Evolutionary conservation across 495 filamentous ascomycete genomes (phyloP), one percentile per base, ranked within the genome.

Genomic region (Tuber magnatum): DNA sequence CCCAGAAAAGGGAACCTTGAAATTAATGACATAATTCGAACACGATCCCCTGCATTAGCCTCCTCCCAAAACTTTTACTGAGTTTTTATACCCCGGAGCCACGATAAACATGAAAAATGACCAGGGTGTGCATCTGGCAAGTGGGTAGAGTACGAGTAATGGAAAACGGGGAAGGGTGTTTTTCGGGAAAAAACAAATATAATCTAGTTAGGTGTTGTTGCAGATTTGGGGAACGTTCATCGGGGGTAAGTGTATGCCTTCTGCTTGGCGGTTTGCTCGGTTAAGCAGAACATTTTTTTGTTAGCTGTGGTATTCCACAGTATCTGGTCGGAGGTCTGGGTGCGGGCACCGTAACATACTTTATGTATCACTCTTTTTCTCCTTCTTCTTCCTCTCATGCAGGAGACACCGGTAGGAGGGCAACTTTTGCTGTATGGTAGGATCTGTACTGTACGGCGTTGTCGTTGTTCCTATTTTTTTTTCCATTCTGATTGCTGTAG

Each of bases 21-120:
- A n/a, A 20, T 65, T 32, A 14, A 35, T 35, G 28, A 35, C 56
- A 65, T 35, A 12, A 35, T 65, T 65, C 35, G 56, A 20, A 65
- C 28, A 65, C 56, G 56, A 65, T 65, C 56, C 56, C 56, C 28
- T 65, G 56, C 56, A 65, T 65, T 65, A 35, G 28, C 28, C 56
- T 65, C 28, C 56, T 9, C 28, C 56, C 56, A 14, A 65, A 65
- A 35, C 4, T 65, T 65, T 65, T 65, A 20, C 28, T 35, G 14
- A 65, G 35, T 32, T 7, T 16, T 65, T 65, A 35, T 65, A 28
- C 2, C 12, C n/a, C 3, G 12, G 28, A 32, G 28, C 32, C 28
- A 20, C 28, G 56, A 65, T 14, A 35, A 65, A 61, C 56, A n/a
- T 32, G n/a, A 32, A 32, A 0, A 32, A 35, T 65, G 56, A 65